These are phyloP conservation scores for Tylopilus balloui DNA, from an alignment of 768 basidiomycete genomes.

Conservation along the genomic window DNA sequence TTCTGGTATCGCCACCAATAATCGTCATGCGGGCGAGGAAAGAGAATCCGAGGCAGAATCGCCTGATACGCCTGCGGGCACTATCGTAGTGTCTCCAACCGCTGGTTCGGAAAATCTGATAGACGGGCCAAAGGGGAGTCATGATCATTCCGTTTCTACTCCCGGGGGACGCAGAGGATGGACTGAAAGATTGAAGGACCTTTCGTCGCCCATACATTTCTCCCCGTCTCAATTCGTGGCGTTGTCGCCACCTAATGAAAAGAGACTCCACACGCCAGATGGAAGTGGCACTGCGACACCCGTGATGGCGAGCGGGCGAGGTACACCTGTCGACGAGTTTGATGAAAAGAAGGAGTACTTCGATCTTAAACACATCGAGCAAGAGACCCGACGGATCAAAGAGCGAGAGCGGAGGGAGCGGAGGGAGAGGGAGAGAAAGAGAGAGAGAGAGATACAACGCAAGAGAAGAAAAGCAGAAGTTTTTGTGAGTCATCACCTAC, in stretches of 20 bases:
- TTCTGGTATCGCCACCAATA: constrained; percentile 2
- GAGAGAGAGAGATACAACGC: constrained; percentile 38
- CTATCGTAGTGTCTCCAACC: constrained; percentile 17
- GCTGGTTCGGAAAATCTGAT: constrained; percentile 4
- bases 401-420: constrained; percentile 30
- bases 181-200: constrained; percentile 37
- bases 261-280: constrained; percentile 3
- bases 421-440: constrained; percentile 33
- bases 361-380: constrained; percentile 28
- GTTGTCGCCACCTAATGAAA: constrained; percentile 10
- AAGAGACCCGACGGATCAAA: constrained; percentile 18
- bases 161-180: constrained; percentile 28
- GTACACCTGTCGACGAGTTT: constrained; percentile 18
- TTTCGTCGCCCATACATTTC: constrained; percentile 30
- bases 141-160: not conserved
- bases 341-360: constrained; percentile 28
- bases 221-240: constrained; percentile 12
- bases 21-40: not conserved
- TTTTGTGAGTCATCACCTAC: constrained; percentile 49
- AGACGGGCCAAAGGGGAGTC: not conserved
- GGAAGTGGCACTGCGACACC: constrained; percentile 21
- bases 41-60: constrained; percentile 10
- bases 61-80: constrained; percentile 14
- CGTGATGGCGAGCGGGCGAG: constrained; percentile 12
- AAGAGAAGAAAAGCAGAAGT: constrained; percentile 73